Conservation (phyloP, 2,329 filamentous ascomycete genomes). For the Diplocarpon mali region DNA sequence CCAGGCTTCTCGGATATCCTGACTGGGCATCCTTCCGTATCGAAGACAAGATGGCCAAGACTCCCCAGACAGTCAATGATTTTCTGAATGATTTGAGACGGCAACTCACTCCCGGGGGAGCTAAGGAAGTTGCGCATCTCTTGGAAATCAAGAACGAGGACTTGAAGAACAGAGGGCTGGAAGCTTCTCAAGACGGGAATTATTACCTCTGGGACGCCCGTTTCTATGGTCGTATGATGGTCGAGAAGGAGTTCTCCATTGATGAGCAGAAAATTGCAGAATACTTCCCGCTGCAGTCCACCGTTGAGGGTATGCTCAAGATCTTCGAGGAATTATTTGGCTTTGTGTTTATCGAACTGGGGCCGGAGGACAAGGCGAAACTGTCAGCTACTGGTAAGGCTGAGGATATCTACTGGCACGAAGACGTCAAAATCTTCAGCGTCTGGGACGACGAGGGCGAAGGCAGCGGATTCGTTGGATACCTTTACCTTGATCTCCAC, state of each 20-base stretch:
- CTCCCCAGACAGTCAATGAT: constrained; percentile 56
- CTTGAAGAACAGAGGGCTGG: constrained; percentile 44
- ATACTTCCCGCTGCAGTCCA: constrained; percentile 69
- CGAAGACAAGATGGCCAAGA: constrained; percentile 81
- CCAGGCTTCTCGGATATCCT: constrained; percentile 63
- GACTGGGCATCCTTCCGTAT: constrained; percentile 68
- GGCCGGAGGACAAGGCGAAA: constrained; percentile 46
- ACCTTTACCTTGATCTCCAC: constrained; percentile 73
- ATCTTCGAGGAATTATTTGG: constrained; percentile 80
- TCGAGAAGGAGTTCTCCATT: constrained; percentile 69
- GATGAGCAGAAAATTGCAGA: constrained; percentile 72
- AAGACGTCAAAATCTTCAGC: constrained; percentile 71
- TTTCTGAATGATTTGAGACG: constrained; percentile 62
- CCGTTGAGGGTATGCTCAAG: constrained; percentile 65
- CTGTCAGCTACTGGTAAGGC: constrained; percentile 24
- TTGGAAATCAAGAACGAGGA: constrained; percentile 64
- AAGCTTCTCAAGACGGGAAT: constrained; percentile 46
- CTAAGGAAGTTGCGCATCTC: constrained; percentile 60
- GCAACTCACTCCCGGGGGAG: constrained; percentile 56
- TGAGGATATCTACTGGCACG: constrained; percentile 58
- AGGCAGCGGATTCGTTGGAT: constrained; percentile 65
- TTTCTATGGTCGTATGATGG: constrained; percentile 70
- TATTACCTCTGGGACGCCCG: constrained; percentile 79
- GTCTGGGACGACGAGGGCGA: constrained; percentile 70
- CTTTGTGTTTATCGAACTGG: constrained; percentile 64